These are phyloP conservation scores for Sporothrix mexicana DNA, from an alignment of 2,329 filamentous ascomycete genomes.

Conservation along the genomic window DNA sequence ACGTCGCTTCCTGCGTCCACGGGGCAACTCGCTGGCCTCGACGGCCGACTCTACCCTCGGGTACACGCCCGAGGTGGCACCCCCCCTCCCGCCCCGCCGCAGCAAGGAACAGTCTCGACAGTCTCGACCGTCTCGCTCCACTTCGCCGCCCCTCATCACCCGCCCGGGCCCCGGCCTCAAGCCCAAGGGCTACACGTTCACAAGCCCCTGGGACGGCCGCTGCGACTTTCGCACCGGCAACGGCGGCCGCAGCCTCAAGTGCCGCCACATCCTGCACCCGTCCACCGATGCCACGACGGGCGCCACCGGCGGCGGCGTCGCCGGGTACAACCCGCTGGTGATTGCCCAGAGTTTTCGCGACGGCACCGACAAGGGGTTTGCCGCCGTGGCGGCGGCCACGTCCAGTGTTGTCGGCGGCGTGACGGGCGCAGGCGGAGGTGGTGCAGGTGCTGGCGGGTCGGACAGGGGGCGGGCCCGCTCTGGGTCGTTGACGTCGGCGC, in stretches of 20 bases:
- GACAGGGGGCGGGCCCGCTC: constrained; percentile 34
- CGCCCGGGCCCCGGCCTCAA: constrained; percentile 49
- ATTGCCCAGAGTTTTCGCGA: constrained; percentile 44
- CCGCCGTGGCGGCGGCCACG: constrained; percentile 17
- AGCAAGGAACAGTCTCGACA: background rate
- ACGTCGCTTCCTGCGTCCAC: constrained; percentile 3
- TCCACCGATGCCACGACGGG: constrained; percentile 1
- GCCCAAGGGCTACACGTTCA: constrained; percentile 75
- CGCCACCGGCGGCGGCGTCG: constrained; percentile 39
- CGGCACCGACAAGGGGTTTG: constrained; percentile 40
- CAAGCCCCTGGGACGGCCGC: constrained; percentile 82
- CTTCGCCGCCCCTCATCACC: background rate
- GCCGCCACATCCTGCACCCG: constrained; percentile 67
- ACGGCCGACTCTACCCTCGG: background rate
- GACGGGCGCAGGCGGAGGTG: background rate
- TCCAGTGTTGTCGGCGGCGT: background rate
- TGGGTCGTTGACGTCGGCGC: constrained; percentile 40
- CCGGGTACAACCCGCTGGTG: constrained; percentile 54
- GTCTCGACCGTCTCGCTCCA: no score
- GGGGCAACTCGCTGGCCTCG: constrained; percentile 41
- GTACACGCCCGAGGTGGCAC: background rate
- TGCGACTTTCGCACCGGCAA: constrained; percentile 85
- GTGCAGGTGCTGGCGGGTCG: background rate
- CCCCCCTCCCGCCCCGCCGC: constrained; percentile 50
- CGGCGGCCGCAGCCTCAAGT: constrained; percentile 75